Evolutionary conservation across 2,329 filamentous ascomycete species (phyloP).

Genomic region (Aspergillus carbonarius): DNA sequence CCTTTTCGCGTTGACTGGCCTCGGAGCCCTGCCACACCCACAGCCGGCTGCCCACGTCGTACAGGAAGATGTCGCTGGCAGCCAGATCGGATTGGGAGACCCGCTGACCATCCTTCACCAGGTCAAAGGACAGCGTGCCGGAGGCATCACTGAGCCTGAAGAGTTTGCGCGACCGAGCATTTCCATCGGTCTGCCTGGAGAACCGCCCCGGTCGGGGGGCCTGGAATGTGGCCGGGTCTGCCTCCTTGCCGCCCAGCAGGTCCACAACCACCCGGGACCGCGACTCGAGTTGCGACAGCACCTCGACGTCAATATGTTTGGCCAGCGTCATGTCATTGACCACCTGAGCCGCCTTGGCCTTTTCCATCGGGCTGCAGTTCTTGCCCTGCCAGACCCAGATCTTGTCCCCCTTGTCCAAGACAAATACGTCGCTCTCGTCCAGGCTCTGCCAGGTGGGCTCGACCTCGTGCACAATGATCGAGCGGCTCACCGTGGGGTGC

Average conservation of each 20-base stretch:
- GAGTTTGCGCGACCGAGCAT: conserved; percentile 45
- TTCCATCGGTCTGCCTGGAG: conserved; percentile 34
- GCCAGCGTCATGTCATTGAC: conserved; percentile 58
- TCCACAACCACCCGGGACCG: conserved; percentile 54
- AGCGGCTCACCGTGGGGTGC: conserved; percentile 50
- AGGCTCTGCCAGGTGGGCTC: conserved; percentile 61
- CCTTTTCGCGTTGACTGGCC: conserved; percentile 60
- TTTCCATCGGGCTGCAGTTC: conserved; percentile 66
- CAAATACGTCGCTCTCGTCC: conserved; percentile 66
- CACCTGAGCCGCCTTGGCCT: conserved; percentile 65
- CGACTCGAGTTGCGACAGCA: conserved; percentile 60
- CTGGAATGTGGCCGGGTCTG: conserved; percentile 44
- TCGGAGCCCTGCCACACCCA: conserved; percentile 67
- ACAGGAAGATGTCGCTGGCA: conserved; percentile 61
- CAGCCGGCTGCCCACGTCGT: conserved; percentile 57
- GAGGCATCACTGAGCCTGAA: conserved; percentile 64
- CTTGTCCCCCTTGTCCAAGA: conserved; percentile 62
- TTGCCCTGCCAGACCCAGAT: conserved; percentile 71
- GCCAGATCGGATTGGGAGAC: conserved; percentile 54
- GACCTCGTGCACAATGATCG: conserved; percentile 63
- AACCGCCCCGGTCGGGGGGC: conserved; percentile 38
- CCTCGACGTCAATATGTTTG: conserved; percentile 64
- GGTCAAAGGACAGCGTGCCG: conserved; percentile 57
- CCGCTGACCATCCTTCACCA: conserved; percentile 56
- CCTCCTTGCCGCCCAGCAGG: conserved; percentile 53